A percentile compares a stretch with the other conserved stretches of the same genome.
phyloP scores from a whole-genome alignment of 371 early-diverging fungal genomes.

The Cokeromyces recurvatus region DNA sequence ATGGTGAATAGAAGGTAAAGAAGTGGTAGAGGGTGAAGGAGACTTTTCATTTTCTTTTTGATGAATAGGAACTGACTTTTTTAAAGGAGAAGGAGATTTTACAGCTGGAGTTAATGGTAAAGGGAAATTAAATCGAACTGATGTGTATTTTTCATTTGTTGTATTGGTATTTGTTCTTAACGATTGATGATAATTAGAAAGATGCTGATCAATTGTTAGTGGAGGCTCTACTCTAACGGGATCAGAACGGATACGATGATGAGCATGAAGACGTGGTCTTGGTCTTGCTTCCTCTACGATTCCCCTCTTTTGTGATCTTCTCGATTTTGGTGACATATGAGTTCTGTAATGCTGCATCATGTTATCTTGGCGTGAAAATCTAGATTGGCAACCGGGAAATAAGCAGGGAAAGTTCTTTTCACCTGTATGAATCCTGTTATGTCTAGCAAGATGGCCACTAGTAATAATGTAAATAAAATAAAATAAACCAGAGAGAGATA shows the following conservation, averaged over 20 bases:
- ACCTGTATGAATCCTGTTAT: constrained; percentile 88
- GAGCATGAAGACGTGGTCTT: constrained; percentile 35
- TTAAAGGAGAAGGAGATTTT: constrained; percentile 12
- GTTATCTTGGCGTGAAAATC: constrained; percentile 86
- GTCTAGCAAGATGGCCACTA: constrained; percentile 84
- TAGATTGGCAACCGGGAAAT: constrained; percentile 72
- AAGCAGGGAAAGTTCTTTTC: constrained; percentile 88
- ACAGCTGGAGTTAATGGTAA: constrained; percentile 12
- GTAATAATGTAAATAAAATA: background rate
- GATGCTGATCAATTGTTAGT: constrained; percentile 43
- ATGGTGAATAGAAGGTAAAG: constrained; percentile 18
- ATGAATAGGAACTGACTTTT: background rate
- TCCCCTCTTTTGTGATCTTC: constrained; percentile 44
- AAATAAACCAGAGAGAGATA: background rate
- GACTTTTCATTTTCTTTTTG: background rate
- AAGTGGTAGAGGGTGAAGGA: constrained; percentile 14
- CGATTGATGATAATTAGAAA: constrained; percentile 36
- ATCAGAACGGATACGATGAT: constrained; percentile 41
- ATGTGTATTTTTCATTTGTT: constrained; percentile 6
- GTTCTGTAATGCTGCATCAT: constrained; percentile 91
- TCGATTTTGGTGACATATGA: constrained; percentile 72
- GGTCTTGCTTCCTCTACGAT: constrained; percentile 27
- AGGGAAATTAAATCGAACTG: constrained; percentile 20
- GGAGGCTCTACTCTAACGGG: constrained; percentile 36
- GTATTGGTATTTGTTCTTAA: constrained; percentile 1